These are phyloP conservation scores for Fusarium mundagurra DNA, from an alignment of 2,329 filamentous ascomycete genomes.

Conservation along the genomic window DNA sequence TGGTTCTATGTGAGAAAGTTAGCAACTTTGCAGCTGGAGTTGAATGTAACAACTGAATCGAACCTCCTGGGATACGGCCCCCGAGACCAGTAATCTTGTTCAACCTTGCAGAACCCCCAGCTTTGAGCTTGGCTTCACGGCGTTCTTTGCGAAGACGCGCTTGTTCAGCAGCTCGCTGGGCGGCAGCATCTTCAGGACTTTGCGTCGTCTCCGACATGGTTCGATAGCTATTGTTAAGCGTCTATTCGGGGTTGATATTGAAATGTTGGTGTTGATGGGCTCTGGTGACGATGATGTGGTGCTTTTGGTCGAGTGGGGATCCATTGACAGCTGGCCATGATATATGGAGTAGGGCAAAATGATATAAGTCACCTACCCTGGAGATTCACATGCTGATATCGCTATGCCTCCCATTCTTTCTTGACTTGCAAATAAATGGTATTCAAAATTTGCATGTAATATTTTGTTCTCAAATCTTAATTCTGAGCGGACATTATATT, in stretches of 20 bases:
- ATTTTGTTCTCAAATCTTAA: neutral
- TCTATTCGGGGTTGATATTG: neutral
- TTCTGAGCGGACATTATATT: neutral
- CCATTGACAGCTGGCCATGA: slow-evolving; percentile 20
- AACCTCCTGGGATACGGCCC: slow-evolving; percentile 50
- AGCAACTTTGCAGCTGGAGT: neutral
- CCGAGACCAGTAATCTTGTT: slow-evolving; percentile 80
- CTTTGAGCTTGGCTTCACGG: slow-evolving; percentile 80
- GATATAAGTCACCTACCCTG: slow-evolving; percentile 11
- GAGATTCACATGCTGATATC: neutral
- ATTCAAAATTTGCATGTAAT: neutral
- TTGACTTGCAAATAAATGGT: neutral
- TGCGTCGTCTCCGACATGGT: slow-evolving; percentile 53
- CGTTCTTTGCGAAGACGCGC: slow-evolving; percentile 81
- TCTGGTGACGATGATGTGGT: slow-evolving; percentile 23
- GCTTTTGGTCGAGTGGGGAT: slow-evolving; percentile 14
- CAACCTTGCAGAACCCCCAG: slow-evolving; percentile 74
- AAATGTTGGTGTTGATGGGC: neutral
- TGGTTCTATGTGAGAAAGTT: slow-evolving; percentile 1
- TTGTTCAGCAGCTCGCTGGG: slow-evolving; percentile 68
- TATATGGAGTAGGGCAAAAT: slow-evolving; percentile 4
- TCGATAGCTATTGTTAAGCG: neutral
- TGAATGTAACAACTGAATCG: neutral
- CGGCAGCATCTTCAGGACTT: slow-evolving; percentile 56
- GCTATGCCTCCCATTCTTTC: neutral